These are phyloP conservation scores for Intubia oerlemansii DNA, from an alignment of 2,329 filamentous ascomycete species.

Conservation along the genomic window DNA sequence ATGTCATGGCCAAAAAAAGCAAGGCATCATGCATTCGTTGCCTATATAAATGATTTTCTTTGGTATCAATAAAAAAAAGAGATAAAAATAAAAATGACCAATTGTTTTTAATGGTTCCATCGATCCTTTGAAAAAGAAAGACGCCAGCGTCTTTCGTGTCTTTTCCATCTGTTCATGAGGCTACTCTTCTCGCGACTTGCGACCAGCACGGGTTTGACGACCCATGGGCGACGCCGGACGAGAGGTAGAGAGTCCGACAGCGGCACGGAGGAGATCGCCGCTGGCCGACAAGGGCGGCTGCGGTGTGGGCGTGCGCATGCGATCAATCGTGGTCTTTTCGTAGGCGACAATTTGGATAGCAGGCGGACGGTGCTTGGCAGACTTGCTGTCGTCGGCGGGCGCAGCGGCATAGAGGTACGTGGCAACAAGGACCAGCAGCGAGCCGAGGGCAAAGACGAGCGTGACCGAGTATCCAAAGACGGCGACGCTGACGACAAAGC, in stretches of 20 bases:
- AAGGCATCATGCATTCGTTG: too few relatives aligned
- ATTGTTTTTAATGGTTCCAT: too few relatives aligned
- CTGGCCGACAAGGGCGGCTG: background rate
- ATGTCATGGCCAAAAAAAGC: background rate
- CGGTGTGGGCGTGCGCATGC: slow-evolving; percentile 14
- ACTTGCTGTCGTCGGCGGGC: slow-evolving; percentile 37
- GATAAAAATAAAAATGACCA: too few relatives aligned
- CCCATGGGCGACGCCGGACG: slow-evolving; percentile 23
- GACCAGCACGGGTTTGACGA: slow-evolving; percentile 15
- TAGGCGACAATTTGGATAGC: slow-evolving; percentile 50
- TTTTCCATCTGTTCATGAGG: too few relatives aligned
- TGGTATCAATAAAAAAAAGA: too few relatives aligned
- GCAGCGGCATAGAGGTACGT: slow-evolving; percentile 80
- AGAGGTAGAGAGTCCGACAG: slow-evolving; percentile 21
- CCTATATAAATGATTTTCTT: too few relatives aligned
- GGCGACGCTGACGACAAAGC: slow-evolving; percentile 64
- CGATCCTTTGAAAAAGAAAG: too few relatives aligned
- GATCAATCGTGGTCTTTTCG: slow-evolving; percentile 49
- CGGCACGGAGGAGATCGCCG: slow-evolving; percentile 12
- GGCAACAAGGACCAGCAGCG: slow-evolving; percentile 53
- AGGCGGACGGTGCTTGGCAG: slow-evolving; percentile 37
- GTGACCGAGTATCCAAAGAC: slow-evolving; percentile 69
- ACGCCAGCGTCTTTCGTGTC: too few relatives aligned
- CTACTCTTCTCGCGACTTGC: slow-evolving; percentile 18
- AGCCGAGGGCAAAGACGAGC: slow-evolving; percentile 59